A percentile compares a stretch with the other conserved stretches of the same genome.
Conservation (phyloP, 345 rosid species). For the Salix brachista region DNA sequence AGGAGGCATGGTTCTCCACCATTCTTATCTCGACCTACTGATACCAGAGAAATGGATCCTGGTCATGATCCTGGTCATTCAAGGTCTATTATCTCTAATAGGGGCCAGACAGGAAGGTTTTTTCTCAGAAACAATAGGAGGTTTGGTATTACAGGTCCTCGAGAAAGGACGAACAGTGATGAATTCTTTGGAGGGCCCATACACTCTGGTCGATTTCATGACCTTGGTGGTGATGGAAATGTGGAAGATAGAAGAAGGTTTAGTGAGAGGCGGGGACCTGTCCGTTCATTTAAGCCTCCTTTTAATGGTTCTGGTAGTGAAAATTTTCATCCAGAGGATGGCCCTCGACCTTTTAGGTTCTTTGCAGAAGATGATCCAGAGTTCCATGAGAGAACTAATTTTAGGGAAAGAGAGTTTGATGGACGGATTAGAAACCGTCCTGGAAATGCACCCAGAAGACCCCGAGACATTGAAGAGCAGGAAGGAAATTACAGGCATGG, state of each 20-base stretch:
- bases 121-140: conserved; percentile 54
- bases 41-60: conserved; percentile 43
- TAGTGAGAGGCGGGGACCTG: conserved; percentile 58
- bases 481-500: conserved; percentile 57
- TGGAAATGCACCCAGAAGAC: conserved; percentile 55
- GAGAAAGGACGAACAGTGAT: conserved; percentile 52
- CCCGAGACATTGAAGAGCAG: conserved; percentile 49
- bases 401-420: conserved; percentile 59
- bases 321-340: conserved; percentile 47
- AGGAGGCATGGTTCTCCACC: conserved; percentile 71
- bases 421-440: conserved; percentile 49
- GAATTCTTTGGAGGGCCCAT: conserved; percentile 52
- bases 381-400: conserved; percentile 46
- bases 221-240: conserved; percentile 51
- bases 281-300: conserved; percentile 59
- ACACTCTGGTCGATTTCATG: conserved; percentile 60
- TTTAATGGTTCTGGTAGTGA: conserved; percentile 42
- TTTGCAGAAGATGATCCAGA: conserved; percentile 41
- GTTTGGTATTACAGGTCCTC: conserved; percentile 49
- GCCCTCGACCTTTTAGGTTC: conserved; percentile 50
- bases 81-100: conserved; percentile 45
- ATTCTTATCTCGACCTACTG: conserved; percentile 51
- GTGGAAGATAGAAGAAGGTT: conserved; percentile 62
- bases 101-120: conserved; percentile 61
- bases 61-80: conserved; percentile 40